phyloP scores from a whole-genome alignment of 371 early-diverging fungal species.

The Dinochytrium kinnereticum region DNA sequence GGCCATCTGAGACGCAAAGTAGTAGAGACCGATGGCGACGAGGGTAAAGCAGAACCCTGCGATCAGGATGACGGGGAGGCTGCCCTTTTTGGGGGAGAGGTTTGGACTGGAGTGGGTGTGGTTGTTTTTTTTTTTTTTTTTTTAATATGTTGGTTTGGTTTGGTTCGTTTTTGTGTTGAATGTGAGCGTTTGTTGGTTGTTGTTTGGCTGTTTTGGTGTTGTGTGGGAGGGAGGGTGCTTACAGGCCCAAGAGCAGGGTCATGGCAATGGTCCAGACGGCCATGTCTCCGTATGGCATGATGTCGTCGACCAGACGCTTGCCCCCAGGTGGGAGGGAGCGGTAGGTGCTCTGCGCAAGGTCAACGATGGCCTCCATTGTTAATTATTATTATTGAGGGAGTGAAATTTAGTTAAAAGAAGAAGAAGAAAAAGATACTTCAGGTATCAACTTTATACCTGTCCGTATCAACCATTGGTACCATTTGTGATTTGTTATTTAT shows the following conservation, averaged over 20 bases:
- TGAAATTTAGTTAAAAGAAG: neutral
- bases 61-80: neutral
- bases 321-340: slow-evolving; percentile 15
- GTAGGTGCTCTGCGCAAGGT: neutral
- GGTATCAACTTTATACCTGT: no score
- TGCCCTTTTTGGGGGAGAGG: neutral
- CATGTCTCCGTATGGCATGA: slow-evolving; percentile 19
- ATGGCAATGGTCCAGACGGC: slow-evolving; percentile 1
- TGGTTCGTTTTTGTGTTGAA: no score
- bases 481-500: no score
- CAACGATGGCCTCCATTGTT: neutral
- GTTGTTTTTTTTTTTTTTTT: no score
- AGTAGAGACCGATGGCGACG: slow-evolving; percentile 12
- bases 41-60: neutral
- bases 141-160: no score
- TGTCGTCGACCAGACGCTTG: slow-evolving; percentile 13
- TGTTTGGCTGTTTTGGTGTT: no score
- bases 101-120: no score
- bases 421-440: no score
- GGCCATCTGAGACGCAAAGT: slow-evolving; percentile 9
- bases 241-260: neutral
- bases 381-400: neutral
- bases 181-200: no score
- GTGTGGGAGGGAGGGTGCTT: no score
- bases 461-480: no score